Base-by-base conservation (phyloP, 345 rosid genomes). In the Gossypium australe region DNA sequence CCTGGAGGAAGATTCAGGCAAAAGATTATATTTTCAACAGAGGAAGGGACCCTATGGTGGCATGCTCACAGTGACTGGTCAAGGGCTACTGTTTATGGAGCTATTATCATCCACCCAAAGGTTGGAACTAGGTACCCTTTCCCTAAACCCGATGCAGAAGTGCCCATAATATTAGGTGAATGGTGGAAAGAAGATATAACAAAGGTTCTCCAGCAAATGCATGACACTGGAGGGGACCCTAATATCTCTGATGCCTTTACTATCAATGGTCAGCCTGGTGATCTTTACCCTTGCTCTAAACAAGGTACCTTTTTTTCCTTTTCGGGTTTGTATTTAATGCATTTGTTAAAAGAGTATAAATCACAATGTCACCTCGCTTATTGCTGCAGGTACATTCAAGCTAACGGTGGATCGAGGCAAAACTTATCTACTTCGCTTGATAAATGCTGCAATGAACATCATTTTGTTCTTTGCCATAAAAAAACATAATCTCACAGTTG, bases 11-110 rank as follows among this genome's bases (percentile, higher is more conserved):
- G 57, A 5, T 87, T 84, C 76, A 83, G 80, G 4, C 73, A 87
- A 8, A 72, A 75, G 24, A 20, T 87, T 17, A 75, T 76, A 22
- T 75, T 87, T 12, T 49, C 82, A 6, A 24, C 17, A 0, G 90
- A 85, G 58, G 86, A 80, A 80, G 90, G 90, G 52, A 86, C 89
- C 18, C 76, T 86, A 0, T 86, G 85, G 87, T 86, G 89, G 89
- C 89, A 86, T 63, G 89, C 89, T 3, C 89, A 86, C 12, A 86
- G 86, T 20, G 83, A 83, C 27, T 87, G 90, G 90, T 17, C 83
- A 1, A 62, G 90, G 25, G 84, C 84, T 16, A 85, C 84, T 0
- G 86, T 87, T 11, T 77, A 87, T 47, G 88, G 90, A 3, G 83
- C 88, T 16, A 76, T 83, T 48, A 68, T 83, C 41, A 65, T 83